Base-by-base conservation (phyloP, 371 early-diverging fungal species). In the Funneliformis caledonium region DNA sequence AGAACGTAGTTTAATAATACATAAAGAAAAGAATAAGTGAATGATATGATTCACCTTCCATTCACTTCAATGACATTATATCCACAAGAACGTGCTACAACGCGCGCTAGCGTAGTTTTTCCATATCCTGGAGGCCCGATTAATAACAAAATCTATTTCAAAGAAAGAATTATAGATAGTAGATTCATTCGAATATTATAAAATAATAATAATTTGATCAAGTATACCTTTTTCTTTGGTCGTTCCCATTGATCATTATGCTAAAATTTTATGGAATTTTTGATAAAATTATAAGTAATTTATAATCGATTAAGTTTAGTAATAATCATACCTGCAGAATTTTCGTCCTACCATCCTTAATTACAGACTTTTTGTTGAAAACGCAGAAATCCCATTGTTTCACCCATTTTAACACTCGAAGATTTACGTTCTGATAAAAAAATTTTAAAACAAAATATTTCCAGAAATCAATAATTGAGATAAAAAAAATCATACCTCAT, bases 51-150 rank as follows among this genome's bases (percentile, higher is more conserved):
- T n/a, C 87, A 93, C 95, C 96, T 97, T 5, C 99, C 99, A 87
- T 99, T 99, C 84, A 99, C 93, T 87, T 99, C 99, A 22, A 98
- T 86, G 3, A 95, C 85, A 64, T 95, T 91, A 83, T 99, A 96
- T 1, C 97, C 97, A n/a, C 95, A 91, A 81, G 97, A 97, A 62
- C 89, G 88, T 0, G 98, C 98, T 64, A 96, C 90, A 1, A 99
- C 92, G 85, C 98, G 97, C 0, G 98, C 99, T 81, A 99, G 87
- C 0, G 99, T 99, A 0, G 99, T 99, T 85, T 99, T 99, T 77
- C 99, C 99, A 72, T 98, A 89, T 0, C 99, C 99, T 1, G 99
- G 98, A 22, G 97, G 95, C 0, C 99, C 99, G 7, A 96, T 90
- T 31, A 99, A 81, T n/a, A 99, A 82, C 42, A 98, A 85, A 26